These are phyloP conservation scores for Candida caryicola DNA, from an alignment of 805 yeast species.

Conservation along the genomic window DNA sequence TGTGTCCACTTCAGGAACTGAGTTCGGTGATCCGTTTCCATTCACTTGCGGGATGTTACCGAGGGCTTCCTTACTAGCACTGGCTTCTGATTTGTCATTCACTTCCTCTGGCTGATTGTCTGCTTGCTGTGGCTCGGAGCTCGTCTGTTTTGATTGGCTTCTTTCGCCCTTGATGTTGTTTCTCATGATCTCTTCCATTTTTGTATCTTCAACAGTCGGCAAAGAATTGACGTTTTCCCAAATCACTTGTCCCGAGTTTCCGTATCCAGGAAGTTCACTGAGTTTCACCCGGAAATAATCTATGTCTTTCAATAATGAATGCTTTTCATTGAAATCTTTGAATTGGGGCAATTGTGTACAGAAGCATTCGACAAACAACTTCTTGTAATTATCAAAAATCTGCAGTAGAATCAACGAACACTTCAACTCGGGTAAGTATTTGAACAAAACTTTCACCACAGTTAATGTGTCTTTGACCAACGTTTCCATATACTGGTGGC, in stretches of 20 bases:
- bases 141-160: slow-evolving; percentile 6
- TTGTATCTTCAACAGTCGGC: slow-evolving; percentile 47
- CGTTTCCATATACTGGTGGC: slow-evolving; percentile 62
- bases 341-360: slow-evolving; percentile 47
- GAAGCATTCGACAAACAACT: slow-evolving; percentile 48
- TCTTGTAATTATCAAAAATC: slow-evolving; percentile 59
- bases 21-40: too few species aligned
- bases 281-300: slow-evolving; percentile 63
- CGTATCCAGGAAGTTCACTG: slow-evolving; percentile 56
- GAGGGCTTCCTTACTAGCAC: too few species aligned
- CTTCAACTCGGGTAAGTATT: slow-evolving; percentile 53
- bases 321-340: slow-evolving; percentile 52
- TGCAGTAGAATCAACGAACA: slow-evolving; percentile 44
- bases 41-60: too few species aligned
- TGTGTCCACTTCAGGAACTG: too few species aligned
- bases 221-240: slow-evolving; percentile 59
- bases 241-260: slow-evolving; percentile 58
- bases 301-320: slow-evolving; percentile 55
- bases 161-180: slow-evolving; percentile 30
- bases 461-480: slow-evolving; percentile 66
- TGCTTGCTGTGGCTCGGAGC: slow-evolving; percentile 6
- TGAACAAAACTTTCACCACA: slow-evolving; percentile 56
- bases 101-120: not conserved
- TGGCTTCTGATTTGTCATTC: not conserved
- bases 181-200: slow-evolving; percentile 47